Base-by-base conservation (phyloP, 2,329 filamentous ascomycete genomes). In the Pseudohalonectria lignicola region DNA sequence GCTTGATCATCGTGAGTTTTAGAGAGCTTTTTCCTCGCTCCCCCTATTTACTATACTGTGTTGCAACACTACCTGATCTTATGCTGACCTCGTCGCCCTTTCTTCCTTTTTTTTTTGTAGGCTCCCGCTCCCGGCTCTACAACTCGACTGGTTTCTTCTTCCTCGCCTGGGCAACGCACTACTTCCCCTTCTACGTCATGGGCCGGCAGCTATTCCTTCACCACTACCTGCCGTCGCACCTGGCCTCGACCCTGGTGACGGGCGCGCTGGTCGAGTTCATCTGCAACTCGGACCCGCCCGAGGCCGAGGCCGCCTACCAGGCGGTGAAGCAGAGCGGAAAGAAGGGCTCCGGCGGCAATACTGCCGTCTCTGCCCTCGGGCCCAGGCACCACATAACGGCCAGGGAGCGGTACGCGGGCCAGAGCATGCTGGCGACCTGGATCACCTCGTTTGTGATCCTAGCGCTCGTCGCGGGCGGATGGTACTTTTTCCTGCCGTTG, bases 71-170 rank as follows among this genome's bases (percentile, higher is more conserved):
- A 16, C 20, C 16, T 29, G 12, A 34, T 29, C 16, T 8, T 28
- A 28, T 43, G 39, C 55, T 66, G 54, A 67, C 10, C 21, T 5
- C 10, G 19, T n/a, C 13, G 11, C 6, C 13, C 28, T 20, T 12
- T 25, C 34, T 17, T n/a, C 16, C 5, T 28, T 18, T 18, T 12
- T 6, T 29, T 11, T 12, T 17, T 36, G 18, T 54, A 82, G 87
- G 87, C 47, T 87, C 92, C 21, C 88, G 92, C 47, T 88, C 85
- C 18, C 87, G 88, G 46, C 74, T 98, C 36, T 98, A 98, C 66
- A 96, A 96, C 71, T 95, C 87, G 39, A 96, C 92, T 1, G 92
- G 92, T 18, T 98, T 98, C 75, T 93, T 98, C 69, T 96, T 95
- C 77, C 76, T 98, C 41, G 86, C 87, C 40, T 98, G 92, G 92